Base-by-base conservation (phyloP, 176 grass and related monocot genomes). In the Juncus effusus region DNA sequence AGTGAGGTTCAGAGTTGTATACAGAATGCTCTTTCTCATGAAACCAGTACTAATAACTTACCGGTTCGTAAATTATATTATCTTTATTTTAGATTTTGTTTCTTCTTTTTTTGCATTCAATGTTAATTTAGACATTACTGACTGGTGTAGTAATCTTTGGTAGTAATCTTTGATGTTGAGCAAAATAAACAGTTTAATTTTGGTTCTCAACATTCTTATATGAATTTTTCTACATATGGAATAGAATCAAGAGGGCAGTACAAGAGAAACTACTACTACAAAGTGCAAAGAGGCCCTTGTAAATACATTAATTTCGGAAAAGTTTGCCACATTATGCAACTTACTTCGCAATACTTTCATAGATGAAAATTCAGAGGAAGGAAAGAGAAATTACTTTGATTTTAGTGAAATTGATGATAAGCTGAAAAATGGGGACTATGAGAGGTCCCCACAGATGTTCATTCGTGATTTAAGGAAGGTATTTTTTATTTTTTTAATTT, bases 361-460 rank as follows among this genome's bases (percentile, higher is more conserved):
- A 70, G 76, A 42, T 75, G 81, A 82, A 36, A 75, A 85, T 76
- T 78, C 81, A 70, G 76, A 82, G 42, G 73, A 69, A 50, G 54
- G 61, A 63, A 75, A 67, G 58, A 81, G 61, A 66, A 73, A 65
- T 55, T 91, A 82, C 70, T 83, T 96, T 69, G 65, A 91, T 82
- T 96, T 91, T 65, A 67, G 77, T 16, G 13, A 85, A 56, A 85
- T 96, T 44, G 83, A 88, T 55, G 79, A 76, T 75, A 96, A 89
- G 55, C 78, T 96, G 78, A 96, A 81, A 73, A 88, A 77, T 91
- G 91, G 91, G 70, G 80, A 78, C 54, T 96, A 96, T 79, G 91
- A 81, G 63, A 58, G 42, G 42, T 63, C 71, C 40, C 91, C 87
- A 50, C 57, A 58, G 72, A 76, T 83, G 74, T 90, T 88, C 79